Evolutionary conservation across 495 filamentous ascomycete genomes (phyloP), one percentile per base, ranked within the genome.

Genomic region (Sabuloglossum arenarium): DNA sequence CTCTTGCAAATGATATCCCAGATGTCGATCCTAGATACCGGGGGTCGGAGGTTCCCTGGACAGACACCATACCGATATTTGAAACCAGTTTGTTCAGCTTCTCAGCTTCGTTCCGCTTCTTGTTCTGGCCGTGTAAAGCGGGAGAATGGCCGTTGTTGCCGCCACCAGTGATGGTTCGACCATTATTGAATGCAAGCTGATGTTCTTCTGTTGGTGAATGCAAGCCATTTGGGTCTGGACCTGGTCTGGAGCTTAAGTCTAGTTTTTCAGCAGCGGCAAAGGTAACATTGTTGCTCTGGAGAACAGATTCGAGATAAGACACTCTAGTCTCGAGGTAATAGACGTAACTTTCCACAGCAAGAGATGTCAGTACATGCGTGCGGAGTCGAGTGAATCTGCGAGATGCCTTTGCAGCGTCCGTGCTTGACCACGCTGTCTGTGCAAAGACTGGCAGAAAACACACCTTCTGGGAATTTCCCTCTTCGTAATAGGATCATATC

Each of bases 401-500:
- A 49, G 24, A 56, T 25, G 50, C 31, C 30, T 5, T 31, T 31
- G 30, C 30, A 37, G 34, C 34, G 6, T 37, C 6, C 16, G 30
- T 37, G 34, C 34, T 37, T 37, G 34, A 14, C 34, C 34, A 6
- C 12, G 12, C 34, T 6, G 11, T 37, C 16, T 14, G 16, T 14
- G 54, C 39, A 39, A 53, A 56, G 42, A 57, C 16, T 24, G 19
- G 12, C 19, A 24, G 24, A 47, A 27, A 30, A 67, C 76, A 66
- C 58, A 81, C 78, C 79, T 84, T 62, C 88, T 76, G 45, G 90
- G 90, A 34, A 95, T 94, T 64, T 94, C 86, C 65, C 84, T 75
- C 73, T 95, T 95, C 19, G 86, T 94, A 61, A 96, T 93, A 23
- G 88, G 90, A 65, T 97, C 90, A 64, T 93, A 96, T 39, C 90